phyloP scores from a whole-genome alignment of 176 grass and related monocot genomes.

The Oryza nivara region DNA sequence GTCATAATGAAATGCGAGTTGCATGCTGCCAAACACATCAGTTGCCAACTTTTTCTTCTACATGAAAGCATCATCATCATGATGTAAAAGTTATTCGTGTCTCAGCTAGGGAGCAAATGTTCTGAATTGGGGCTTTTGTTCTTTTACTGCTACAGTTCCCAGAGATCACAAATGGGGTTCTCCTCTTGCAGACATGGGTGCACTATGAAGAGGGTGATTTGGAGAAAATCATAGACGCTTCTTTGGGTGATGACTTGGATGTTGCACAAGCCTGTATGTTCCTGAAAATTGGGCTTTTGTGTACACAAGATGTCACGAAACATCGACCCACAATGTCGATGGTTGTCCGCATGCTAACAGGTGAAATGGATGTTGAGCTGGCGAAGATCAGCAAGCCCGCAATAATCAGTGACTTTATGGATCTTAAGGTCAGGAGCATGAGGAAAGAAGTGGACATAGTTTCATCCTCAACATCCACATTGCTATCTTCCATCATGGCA shows the following conservation, averaged over 20 bases:
- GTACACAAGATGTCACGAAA: conserved; percentile 73
- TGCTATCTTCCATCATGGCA: conserved; percentile 47
- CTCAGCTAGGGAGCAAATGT: conserved; percentile 31
- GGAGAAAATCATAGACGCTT: conserved; percentile 61
- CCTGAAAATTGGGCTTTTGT: conserved; percentile 77
- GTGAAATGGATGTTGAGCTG: conserved; percentile 48
- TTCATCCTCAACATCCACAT: conserved; percentile 27
- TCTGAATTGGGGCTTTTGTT: conserved; percentile 44
- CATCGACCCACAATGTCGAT: conserved; percentile 66
- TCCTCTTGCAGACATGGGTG: conserved; percentile 85
- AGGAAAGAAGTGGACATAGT: conserved; percentile 48
- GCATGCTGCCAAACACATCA: conserved; percentile 3
- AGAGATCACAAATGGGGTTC: conserved; percentile 69
- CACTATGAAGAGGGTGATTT: conserved; percentile 64
- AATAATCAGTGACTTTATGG: conserved; percentile 74
- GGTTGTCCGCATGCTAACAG: conserved; percentile 60
- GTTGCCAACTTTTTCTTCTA: conserved; percentile 23
- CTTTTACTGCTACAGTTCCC: conserved; percentile 61
- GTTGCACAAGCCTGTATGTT: conserved; percentile 62
- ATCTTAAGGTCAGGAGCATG: conserved; percentile 71
- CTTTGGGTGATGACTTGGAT: conserved; percentile 65
- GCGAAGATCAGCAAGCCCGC: conserved; percentile 68
- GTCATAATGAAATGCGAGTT: not conserved
- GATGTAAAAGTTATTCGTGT: not conserved
- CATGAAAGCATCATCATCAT: not conserved